Percentiles rank a stretch among this genome's conserved stretches.
Conservation (phyloP, 306 rosid species). For the Vigna trinervia region DNA sequence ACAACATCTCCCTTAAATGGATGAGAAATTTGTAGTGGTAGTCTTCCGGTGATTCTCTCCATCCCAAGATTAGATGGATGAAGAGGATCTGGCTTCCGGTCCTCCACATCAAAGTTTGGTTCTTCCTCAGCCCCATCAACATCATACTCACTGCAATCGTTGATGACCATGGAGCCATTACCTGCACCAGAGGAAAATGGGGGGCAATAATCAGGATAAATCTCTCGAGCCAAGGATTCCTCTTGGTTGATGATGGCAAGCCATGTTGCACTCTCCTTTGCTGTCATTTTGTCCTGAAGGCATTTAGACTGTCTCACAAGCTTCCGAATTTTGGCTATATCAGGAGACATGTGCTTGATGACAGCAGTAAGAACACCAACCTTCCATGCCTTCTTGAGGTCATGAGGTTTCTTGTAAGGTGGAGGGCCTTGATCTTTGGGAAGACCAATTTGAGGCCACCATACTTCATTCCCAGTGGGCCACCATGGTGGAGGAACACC, state of each 20-base stretch:
- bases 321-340: conserved; percentile 84
- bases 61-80: conserved; percentile 58
- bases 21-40: conserved; percentile 53
- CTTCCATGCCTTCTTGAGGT: conserved; percentile 90
- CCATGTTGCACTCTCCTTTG: conserved; percentile 92
- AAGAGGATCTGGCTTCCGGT: conserved; percentile 60
- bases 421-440: conserved; percentile 83
- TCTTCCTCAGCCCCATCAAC: conserved; percentile 81
- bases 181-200: conserved; percentile 62
- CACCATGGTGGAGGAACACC: conserved; percentile 93
- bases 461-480: conserved; percentile 81
- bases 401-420: conserved; percentile 95
- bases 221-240: conserved; percentile 71
- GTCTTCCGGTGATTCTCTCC: conserved; percentile 58
- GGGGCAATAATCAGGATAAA: conserved; percentile 67
- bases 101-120: conserved; percentile 61
- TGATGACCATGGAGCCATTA: conserved; percentile 64
- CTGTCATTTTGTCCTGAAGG: conserved; percentile 93
- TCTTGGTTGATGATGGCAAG: conserved; percentile 86
- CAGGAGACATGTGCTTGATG: conserved; percentile 92
- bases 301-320: conserved; percentile 89
- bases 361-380: conserved; percentile 85
- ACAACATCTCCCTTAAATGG: conserved; percentile 62
- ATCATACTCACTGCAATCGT: conserved; percentile 74
- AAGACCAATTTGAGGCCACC: conserved; percentile 87